These are phyloP conservation scores for Solidago caesia DNA, from an alignment of 129 eudicot genomes.

Conservation along the genomic window DNA sequence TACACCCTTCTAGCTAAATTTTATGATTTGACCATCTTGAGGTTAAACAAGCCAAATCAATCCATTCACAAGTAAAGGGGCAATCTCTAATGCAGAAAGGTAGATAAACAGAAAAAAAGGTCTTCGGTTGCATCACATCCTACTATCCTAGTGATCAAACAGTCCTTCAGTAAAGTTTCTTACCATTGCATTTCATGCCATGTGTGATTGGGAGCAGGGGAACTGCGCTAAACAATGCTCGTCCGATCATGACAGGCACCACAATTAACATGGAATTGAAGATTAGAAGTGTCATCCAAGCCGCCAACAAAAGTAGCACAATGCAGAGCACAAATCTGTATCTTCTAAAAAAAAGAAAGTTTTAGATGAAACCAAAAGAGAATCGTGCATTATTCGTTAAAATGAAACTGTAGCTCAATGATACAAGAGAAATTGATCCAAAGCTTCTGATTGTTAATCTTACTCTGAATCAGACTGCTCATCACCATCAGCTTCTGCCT, in stretches of 20 bases:
- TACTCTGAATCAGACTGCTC: constrained; percentile 78
- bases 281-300: constrained; percentile 86
- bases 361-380: neutral
- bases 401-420: neutral
- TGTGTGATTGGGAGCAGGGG: constrained; percentile 89
- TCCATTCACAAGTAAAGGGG: no score
- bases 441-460: constrained; percentile 23
- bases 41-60: no score
- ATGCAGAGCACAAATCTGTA: constrained; percentile 72
- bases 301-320: constrained; percentile 76
- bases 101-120: constrained; percentile 30
- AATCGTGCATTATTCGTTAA: neutral
- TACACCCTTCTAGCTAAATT: no score
- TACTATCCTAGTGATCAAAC: neutral
- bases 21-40: no score
- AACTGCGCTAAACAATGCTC: constrained; percentile 62
- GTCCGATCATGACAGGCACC: constrained; percentile 76
- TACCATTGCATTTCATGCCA: constrained; percentile 93
- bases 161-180: neutral
- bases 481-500: constrained; percentile 53
- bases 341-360: constrained; percentile 50
- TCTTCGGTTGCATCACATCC: neutral
- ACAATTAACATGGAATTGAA: constrained; percentile 71
- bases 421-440: neutral
- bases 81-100: no score